phyloP scores from a whole-genome alignment of 176 grass and related monocot genomes.

The Alopecurus myosuroides region DNA sequence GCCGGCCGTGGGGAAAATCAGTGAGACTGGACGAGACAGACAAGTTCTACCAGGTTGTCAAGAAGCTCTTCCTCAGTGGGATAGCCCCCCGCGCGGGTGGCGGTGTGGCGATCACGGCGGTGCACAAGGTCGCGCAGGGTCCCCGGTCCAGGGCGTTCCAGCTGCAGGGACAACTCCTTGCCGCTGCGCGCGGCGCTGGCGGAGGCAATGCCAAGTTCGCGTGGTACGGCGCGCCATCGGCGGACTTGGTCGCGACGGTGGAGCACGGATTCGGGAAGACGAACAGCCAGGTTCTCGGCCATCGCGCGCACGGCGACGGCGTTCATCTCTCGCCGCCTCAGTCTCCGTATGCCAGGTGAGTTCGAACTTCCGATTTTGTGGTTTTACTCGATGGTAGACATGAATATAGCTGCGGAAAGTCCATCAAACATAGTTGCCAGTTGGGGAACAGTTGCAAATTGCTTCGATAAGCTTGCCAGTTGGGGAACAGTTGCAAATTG shows the following conservation, averaged over 20 bases:
- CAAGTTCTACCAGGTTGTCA: constrained; percentile 53
- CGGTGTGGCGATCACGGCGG: constrained; percentile 38
- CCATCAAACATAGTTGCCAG: not conserved
- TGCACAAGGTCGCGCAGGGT: constrained; percentile 48
- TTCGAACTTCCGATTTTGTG: not conserved
- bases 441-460: not conserved
- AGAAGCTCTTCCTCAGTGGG: constrained; percentile 56
- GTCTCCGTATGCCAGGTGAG: constrained; percentile 54
- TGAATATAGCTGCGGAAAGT: not conserved
- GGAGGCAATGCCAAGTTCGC: constrained; percentile 43
- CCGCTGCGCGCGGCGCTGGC: constrained; percentile 25
- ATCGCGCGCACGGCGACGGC: constrained; percentile 49
- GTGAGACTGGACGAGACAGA: constrained; percentile 32
- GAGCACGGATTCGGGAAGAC: constrained; percentile 38
- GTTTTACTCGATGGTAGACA: not conserved
- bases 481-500: not conserved
- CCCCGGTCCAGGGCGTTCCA: constrained; percentile 45
- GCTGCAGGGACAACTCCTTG: constrained; percentile 35
- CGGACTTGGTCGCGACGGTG: constrained; percentile 41
- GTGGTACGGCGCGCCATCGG: constrained; percentile 55
- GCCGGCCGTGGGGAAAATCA: not conserved
- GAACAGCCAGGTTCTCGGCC: constrained; percentile 31
- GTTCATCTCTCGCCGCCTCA: constrained; percentile 68
- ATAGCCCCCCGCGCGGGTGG: not conserved
- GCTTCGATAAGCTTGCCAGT: not conserved